phyloP scores from a whole-genome alignment of 805 yeast genomes.

The Suhomyces kilbournensis region DNA sequence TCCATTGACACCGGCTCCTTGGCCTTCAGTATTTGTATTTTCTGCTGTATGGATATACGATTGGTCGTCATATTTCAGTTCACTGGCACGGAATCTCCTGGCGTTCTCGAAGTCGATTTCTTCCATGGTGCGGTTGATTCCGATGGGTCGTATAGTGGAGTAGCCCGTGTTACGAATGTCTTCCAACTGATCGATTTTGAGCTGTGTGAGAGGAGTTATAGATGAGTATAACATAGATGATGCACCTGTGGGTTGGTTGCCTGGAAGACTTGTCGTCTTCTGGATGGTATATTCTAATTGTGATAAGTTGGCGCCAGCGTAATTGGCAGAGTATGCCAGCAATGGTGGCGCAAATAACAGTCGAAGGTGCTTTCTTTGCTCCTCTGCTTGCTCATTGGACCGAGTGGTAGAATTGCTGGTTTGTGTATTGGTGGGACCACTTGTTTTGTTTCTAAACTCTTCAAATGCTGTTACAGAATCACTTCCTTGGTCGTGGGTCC shows the following conservation, averaged over 20 bases:
- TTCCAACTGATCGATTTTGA: constrained; percentile 21
- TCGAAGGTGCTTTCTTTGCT: constrained; percentile 18
- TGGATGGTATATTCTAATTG: constrained; percentile 22
- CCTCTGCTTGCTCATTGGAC: constrained; percentile 15
- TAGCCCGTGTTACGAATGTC: constrained; percentile 35
- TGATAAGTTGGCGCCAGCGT: constrained; percentile 18
- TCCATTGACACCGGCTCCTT: constrained; percentile 12
- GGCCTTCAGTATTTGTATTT: constrained; percentile 14
- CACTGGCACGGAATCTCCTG: constrained; percentile 8
- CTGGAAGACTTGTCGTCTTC: constrained; percentile 8
- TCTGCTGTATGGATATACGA: constrained; percentile 21
- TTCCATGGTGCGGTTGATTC: constrained; percentile 39
- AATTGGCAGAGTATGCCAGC: constrained; percentile 51
- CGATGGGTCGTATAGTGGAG: constrained; percentile 35
- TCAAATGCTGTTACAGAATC: constrained; percentile 4
- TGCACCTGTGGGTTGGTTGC: background rate
- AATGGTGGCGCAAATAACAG: constrained; percentile 49
- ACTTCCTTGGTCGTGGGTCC: constrained; percentile 23
- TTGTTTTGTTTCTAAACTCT: background rate
- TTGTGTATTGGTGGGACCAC: background rate
- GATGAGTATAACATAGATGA: background rate
- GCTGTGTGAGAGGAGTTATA: constrained; percentile 18
- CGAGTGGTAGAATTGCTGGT: constrained; percentile 2
- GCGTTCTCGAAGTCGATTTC: constrained; percentile 29
- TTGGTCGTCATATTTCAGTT: constrained; percentile 15